Percentiles rank a stretch among this genome's conserved stretches.
phyloP scores from a whole-genome alignment of 306 rosid species.

The Cucurbita moschata region DNA sequence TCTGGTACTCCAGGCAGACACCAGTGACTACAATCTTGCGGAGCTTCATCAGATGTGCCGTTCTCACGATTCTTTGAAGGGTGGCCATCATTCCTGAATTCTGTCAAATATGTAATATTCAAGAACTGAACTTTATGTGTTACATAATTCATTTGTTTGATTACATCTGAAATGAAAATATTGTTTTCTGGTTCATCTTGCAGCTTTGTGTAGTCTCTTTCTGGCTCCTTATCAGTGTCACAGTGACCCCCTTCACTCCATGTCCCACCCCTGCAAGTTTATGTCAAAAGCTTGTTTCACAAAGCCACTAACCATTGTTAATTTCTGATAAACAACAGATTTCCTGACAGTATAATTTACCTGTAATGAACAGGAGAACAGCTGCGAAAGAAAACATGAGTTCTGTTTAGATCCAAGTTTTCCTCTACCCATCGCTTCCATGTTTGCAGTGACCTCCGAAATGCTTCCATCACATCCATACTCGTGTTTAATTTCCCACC shows the following conservation, averaged over 20 bases:
- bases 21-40: constrained; percentile 99
- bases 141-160: constrained; percentile 47
- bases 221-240: constrained; percentile 37
- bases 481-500: constrained; percentile 35
- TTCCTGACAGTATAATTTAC: constrained; percentile 15
- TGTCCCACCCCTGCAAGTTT: constrained; percentile 41
- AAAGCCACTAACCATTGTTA: neutral
- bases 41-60: constrained; percentile 55
- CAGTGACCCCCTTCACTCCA: constrained; percentile 70
- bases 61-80: constrained; percentile 81
- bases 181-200: constrained; percentile 50
- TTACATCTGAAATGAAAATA: constrained; percentile 34
- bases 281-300: neutral
- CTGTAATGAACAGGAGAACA: constrained; percentile 70
- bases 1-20: constrained; percentile 96
- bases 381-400: constrained; percentile 61
- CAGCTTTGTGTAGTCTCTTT: constrained; percentile 28
- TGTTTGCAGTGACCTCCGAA: constrained; percentile 46
- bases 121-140: constrained; percentile 43
- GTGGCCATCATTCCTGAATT: constrained; percentile 72
- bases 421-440: constrained; percentile 64
- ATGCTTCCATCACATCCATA: constrained; percentile 61
- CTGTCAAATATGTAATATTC: constrained; percentile 82
- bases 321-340: neutral
- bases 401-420: constrained; percentile 33